A percentile compares a stretch with the other conserved stretches of the same genome.
phyloP scores from a whole-genome alignment of 1,139 yeast genomes.

The Saccharomyces hybrid region DNA sequence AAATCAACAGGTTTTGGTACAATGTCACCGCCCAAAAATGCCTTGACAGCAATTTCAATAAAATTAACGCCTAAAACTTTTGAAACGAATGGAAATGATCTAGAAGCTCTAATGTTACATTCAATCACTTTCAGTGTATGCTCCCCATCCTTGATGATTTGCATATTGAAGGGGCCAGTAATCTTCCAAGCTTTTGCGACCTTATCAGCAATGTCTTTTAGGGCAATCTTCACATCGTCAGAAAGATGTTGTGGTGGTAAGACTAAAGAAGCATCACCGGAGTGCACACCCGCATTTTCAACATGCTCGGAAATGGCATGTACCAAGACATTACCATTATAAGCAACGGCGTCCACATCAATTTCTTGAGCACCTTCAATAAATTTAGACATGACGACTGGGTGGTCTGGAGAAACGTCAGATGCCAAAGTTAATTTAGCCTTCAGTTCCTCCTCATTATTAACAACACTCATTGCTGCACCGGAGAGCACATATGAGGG shows the following conservation, averaged over 20 bases:
- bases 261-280: conserved; percentile 95
- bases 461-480: conserved; percentile 96
- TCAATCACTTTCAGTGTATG: conserved; percentile 84
- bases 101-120: conserved; percentile 96
- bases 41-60: conserved; percentile 88
- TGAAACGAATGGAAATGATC: conserved; percentile 98
- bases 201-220: conserved; percentile 79
- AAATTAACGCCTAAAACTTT: conserved; percentile 91
- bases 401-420: conserved; percentile 89
- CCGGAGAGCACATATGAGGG: conserved; percentile 97
- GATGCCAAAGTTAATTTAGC: conserved; percentile 79
- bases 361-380: conserved; percentile 95
- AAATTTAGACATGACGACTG: conserved; percentile 94
- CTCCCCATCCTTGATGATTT: conserved; percentile 68
- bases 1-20: conserved; percentile 51
- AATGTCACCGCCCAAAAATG: conserved; percentile 59
- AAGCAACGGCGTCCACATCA: conserved; percentile 94
- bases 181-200: conserved; percentile 93
- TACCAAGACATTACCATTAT: conserved; percentile 76
- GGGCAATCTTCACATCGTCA: conserved; percentile 50
- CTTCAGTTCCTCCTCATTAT: conserved; percentile 69
- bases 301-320: conserved; percentile 98
- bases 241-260: conserved; percentile 80
- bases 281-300: conserved; percentile 97
- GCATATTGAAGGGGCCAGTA: conserved; percentile 98